Percentiles rank a stretch among this genome's conserved stretches.
phyloP scores from a whole-genome alignment of 352 stramenopile genomes.

The Globisporangium yorkense region DNA sequence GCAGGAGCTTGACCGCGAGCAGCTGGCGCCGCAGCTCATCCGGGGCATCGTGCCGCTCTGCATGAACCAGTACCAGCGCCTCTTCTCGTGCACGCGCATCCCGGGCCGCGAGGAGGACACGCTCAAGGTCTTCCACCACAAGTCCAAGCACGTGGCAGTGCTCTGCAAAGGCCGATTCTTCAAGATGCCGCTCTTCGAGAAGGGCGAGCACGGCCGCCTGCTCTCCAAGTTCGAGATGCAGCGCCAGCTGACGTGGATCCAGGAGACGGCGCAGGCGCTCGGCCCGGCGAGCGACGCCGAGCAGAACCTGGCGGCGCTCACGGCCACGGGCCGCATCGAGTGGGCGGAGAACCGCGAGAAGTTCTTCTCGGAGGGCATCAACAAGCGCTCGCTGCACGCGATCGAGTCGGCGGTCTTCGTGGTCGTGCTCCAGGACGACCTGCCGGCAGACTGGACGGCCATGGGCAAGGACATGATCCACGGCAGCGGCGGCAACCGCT shows the following conservation, averaged over 20 bases:
- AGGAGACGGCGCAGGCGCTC: slow-evolving; percentile 35
- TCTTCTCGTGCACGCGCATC: slow-evolving; percentile 88
- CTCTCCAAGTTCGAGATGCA: slow-evolving; percentile 78
- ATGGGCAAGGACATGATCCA: slow-evolving; percentile 81
- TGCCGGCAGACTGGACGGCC: slow-evolving; percentile 46
- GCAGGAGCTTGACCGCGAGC: slow-evolving; percentile 78
- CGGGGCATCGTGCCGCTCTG: slow-evolving; percentile 84
- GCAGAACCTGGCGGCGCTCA: slow-evolving; percentile 73
- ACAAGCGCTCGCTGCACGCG: slow-evolving; percentile 76
- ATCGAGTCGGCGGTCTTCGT: slow-evolving; percentile 81
- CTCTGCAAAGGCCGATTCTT: slow-evolving; percentile 83
- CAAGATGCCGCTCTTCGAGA: slow-evolving; percentile 84
- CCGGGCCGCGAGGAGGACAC: slow-evolving; percentile 80
- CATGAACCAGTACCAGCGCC: slow-evolving; percentile 88
- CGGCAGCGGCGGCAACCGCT: slow-evolving; percentile 90
- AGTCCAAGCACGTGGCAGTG: slow-evolving; percentile 86
- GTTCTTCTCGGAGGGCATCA: slow-evolving; percentile 84
- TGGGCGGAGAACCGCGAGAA: slow-evolving; percentile 87
- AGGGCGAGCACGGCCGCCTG: slow-evolving; percentile 67
- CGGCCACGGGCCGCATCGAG: slow-evolving; percentile 71
- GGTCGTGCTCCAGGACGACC: slow-evolving; percentile 65
- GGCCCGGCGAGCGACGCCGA: slow-evolving; percentile 27
- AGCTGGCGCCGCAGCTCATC: slow-evolving; percentile 75
- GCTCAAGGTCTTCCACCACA: slow-evolving; percentile 63
- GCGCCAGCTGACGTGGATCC: slow-evolving; percentile 72